These are phyloP conservation scores for Fusarium foetens DNA, from an alignment of 2,329 filamentous ascomycete genomes.

Conservation along the genomic window DNA sequence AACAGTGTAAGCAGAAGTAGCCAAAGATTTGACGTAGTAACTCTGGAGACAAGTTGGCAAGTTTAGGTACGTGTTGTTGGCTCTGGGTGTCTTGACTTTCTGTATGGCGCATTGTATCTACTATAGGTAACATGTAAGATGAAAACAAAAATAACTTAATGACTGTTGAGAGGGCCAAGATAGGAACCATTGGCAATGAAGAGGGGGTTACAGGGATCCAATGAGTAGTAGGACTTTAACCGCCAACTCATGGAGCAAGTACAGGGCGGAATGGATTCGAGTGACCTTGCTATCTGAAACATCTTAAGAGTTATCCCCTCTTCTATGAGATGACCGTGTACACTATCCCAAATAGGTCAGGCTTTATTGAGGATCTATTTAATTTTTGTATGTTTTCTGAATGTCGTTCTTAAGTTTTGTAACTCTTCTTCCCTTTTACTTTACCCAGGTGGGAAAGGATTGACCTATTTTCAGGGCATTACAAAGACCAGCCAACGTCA, in stretches of 20 bases:
- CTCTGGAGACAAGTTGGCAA: conserved; percentile 11
- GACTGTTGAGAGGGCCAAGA: neutral
- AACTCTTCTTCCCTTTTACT: neutral
- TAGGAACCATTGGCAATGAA: neutral
- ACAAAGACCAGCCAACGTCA: neutral
- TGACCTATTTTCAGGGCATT: neutral
- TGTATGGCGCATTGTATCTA: neutral
- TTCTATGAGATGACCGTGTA: neutral
- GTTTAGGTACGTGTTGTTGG: neutral
- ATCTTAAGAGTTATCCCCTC: neutral
- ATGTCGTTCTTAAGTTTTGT: neutral
- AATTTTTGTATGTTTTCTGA: neutral
- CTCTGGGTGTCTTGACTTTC: neutral
- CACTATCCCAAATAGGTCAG: neutral
- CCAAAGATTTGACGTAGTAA: conserved; percentile 23
- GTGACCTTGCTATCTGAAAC: neutral
- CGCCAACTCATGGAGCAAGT: neutral
- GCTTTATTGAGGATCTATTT: neutral
- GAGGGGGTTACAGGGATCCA: neutral
- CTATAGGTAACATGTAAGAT: neutral
- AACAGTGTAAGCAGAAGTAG: conserved; percentile 29
- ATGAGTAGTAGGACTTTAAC: neutral
- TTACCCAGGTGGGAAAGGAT: neutral
- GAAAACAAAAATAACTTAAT: neutral
- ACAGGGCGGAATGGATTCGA: neutral